A percentile compares a stretch with the other conserved stretches of the same genome.
Conservation (phyloP, 1,139 yeast species). For the Saccharomycopsis crataegensis region DNA sequence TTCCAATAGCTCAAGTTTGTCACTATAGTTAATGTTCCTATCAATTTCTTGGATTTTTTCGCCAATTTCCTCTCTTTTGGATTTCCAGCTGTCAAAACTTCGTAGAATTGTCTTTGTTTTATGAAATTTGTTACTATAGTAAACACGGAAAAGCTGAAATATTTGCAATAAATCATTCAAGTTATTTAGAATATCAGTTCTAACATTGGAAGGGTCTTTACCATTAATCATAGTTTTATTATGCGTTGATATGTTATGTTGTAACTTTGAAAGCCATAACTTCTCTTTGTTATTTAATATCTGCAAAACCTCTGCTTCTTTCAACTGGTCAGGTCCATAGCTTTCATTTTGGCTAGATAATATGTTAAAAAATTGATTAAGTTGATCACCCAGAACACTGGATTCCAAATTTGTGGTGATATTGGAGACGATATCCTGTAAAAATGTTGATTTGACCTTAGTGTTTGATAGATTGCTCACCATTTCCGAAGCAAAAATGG, state of each 20-base stretch:
- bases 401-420: slow-evolving; percentile 2
- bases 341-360: background rate
- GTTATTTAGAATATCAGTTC: slow-evolving; percentile 1
- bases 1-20: slow-evolving; percentile 34
- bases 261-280: background rate
- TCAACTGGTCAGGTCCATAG: background rate
- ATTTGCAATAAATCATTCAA: slow-evolving; percentile 2
- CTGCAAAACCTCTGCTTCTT: background rate
- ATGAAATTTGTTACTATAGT: slow-evolving; percentile 12
- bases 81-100: slow-evolving; percentile 41
- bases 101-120: slow-evolving; percentile 29
- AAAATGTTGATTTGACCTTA: background rate
- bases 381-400: background rate
- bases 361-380: background rate
- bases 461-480: background rate
- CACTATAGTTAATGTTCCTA: slow-evolving; percentile 39
- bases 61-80: slow-evolving; percentile 31
- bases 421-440: background rate
- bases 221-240: slow-evolving; percentile 8
- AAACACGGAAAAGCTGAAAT: background rate
- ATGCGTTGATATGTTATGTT: slow-evolving; percentile 5
- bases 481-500: background rate
- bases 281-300: slow-evolving; percentile 8
- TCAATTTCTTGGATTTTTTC: slow-evolving; percentile 35
- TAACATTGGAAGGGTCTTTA: slow-evolving; percentile 2